Evolutionary conservation across 2,329 filamentous ascomycete species (phyloP).

Genomic region (Grosmannia penicillata): DNA sequence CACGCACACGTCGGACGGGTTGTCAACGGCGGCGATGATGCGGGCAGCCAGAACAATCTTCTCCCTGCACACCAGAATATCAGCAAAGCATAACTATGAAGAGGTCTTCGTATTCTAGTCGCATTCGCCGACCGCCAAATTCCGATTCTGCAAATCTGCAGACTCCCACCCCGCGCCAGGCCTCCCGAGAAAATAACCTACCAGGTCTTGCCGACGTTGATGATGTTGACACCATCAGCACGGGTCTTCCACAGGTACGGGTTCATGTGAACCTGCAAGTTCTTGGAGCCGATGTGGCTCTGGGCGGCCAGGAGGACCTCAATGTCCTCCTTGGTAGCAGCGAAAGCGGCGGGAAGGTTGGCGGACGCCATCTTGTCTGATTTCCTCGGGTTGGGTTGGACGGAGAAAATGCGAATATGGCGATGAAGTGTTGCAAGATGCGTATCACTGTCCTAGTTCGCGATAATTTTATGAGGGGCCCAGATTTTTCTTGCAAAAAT

Average conservation of each 20-base stretch:
- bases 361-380: constrained; percentile 78
- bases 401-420: background rate
- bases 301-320: constrained; percentile 98
- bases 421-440: background rate
- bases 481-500: constrained; percentile 6
- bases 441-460: too few species aligned
- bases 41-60: constrained; percentile 98
- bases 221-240: constrained; percentile 92
- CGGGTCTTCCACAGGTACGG: constrained; percentile 99
- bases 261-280: constrained; percentile 90
- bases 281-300: constrained; percentile 95
- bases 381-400: constrained; percentile 12
- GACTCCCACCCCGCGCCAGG: background rate
- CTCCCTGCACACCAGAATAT: constrained; percentile 51
- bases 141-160: too few species aligned
- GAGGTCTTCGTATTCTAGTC: background rate
- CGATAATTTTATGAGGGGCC: constrained; percentile 8
- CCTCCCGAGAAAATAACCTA: constrained; percentile 30
- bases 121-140: background rate
- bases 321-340: constrained; percentile 95
- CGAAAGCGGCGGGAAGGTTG: constrained; percentile 90
- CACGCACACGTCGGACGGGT: constrained; percentile 97
- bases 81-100: background rate
- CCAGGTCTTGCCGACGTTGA: constrained; percentile 99
- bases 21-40: constrained; percentile 98